Evolutionary conservation across 2,329 filamentous ascomycete genomes (phyloP).

Genomic region (Pseudogymnoascus sp.): DNA sequence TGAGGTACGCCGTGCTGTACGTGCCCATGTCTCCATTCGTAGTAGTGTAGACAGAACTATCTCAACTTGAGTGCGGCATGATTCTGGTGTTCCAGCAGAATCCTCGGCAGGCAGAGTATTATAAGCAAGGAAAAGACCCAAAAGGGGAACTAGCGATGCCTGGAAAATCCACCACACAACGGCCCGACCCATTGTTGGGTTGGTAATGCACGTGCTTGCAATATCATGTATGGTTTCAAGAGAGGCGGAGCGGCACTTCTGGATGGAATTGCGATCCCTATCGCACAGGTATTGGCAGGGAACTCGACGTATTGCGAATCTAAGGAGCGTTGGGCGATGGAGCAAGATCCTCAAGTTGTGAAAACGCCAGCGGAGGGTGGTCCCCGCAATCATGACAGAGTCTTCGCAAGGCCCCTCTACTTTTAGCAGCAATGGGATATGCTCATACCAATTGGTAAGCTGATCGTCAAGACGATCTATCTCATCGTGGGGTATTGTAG

Average conservation of each 20-base stretch:
- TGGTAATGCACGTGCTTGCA: not conserved
- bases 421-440: not conserved
- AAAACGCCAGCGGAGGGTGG: not conserved
- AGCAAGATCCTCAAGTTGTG: not conserved
- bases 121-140: not conserved
- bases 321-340: not conserved
- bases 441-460: not conserved
- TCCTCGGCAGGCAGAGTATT: not conserved
- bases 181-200: not conserved
- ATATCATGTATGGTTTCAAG: not conserved
- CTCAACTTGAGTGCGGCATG: not conserved
- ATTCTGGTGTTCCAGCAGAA: not conserved
- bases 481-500: not conserved
- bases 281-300: not conserved
- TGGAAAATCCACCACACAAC: not conserved
- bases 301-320: not conserved
- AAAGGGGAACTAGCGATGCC: not conserved
- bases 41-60: not conserved
- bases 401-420: not conserved
- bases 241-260: not conserved
- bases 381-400: not conserved
- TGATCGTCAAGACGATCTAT: not conserved
- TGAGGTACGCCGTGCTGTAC: not conserved
- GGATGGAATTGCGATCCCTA: not conserved
- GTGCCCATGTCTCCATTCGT: not conserved